Conservation (phyloP, 805 yeast species). For the Cephaloascus fragrans region DNA sequence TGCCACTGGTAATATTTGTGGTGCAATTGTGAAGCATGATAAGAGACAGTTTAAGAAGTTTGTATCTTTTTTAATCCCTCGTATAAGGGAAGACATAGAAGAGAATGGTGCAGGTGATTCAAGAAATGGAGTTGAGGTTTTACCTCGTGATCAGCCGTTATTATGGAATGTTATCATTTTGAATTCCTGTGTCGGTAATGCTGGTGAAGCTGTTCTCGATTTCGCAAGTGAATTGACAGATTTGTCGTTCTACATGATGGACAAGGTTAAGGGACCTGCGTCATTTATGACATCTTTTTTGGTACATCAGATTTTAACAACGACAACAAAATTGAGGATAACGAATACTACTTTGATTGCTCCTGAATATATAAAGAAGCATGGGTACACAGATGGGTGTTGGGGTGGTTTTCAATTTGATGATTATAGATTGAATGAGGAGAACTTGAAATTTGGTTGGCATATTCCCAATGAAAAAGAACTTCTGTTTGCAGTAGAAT, state of each 20-base stretch:
- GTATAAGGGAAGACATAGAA: constrained; percentile 54
- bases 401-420: constrained; percentile 75
- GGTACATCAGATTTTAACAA: constrained; percentile 55
- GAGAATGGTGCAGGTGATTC: constrained; percentile 77
- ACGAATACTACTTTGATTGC: constrained; percentile 45
- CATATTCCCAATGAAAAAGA: constrained; percentile 53
- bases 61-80: constrained; percentile 33
- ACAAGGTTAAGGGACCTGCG: constrained; percentile 53
- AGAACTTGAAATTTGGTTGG: constrained; percentile 60
- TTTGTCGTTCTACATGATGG: constrained; percentile 34
- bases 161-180: constrained; percentile 63
- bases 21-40: constrained; percentile 54
- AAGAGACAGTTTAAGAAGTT: constrained; percentile 29
- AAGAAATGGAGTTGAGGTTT: constrained; percentile 54
- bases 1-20: constrained; percentile 62
- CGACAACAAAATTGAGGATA: constrained; percentile 53
- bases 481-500: constrained; percentile 47
- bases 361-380: constrained; percentile 25
- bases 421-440: constrained; percentile 33
- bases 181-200: constrained; percentile 61
- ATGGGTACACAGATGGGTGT: constrained; percentile 36
- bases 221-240: constrained; percentile 35
- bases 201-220: constrained; percentile 40
- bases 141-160: constrained; percentile 71
- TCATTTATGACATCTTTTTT: constrained; percentile 51